A percentile compares a stretch with the other conserved stretches of the same genome.
These are phyloP conservation scores for Calocybe indica DNA, from an alignment of 768 basidiomycete species.

Conservation along the genomic window DNA sequence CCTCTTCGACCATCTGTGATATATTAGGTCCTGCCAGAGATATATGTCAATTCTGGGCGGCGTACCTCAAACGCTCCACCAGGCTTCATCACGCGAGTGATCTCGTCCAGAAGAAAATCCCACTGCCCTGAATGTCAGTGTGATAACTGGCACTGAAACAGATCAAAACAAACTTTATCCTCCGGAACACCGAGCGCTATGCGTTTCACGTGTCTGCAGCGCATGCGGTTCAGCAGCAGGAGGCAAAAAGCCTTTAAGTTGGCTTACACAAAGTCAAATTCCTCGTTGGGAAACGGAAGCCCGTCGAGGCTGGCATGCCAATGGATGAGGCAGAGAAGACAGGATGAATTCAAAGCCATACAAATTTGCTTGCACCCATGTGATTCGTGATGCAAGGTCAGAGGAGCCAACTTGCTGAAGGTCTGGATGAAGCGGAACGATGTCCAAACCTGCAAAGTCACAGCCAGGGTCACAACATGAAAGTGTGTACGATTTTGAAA, in stretches of 20 bases:
- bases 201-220: constrained; percentile 56
- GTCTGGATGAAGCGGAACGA: constrained; percentile 69
- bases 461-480: too few species aligned
- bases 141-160: background rate
- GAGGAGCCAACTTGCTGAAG: constrained; percentile 51
- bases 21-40: background rate
- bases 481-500: background rate
- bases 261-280: constrained; percentile 74
- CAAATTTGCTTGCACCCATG: constrained; percentile 74
- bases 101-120: constrained; percentile 65
- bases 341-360: constrained; percentile 25
- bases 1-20: constrained; percentile 63
- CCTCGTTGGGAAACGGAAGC: constrained; percentile 63
- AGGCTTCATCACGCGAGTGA: constrained; percentile 65
- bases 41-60: background rate
- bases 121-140: constrained; percentile 33
- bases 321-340: constrained; percentile 1
- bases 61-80: constrained; percentile 66
- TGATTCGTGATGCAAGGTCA: constrained; percentile 54
- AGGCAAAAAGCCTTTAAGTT: background rate
- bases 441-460: constrained; percentile 33
- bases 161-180: constrained; percentile 44
- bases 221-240: constrained; percentile 4
- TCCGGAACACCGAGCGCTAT: constrained; percentile 74
- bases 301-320: constrained; percentile 45